Base-by-base conservation (phyloP, 2,329 filamentous ascomycete genomes). In the Sarocladiaceae sp. region DNA sequence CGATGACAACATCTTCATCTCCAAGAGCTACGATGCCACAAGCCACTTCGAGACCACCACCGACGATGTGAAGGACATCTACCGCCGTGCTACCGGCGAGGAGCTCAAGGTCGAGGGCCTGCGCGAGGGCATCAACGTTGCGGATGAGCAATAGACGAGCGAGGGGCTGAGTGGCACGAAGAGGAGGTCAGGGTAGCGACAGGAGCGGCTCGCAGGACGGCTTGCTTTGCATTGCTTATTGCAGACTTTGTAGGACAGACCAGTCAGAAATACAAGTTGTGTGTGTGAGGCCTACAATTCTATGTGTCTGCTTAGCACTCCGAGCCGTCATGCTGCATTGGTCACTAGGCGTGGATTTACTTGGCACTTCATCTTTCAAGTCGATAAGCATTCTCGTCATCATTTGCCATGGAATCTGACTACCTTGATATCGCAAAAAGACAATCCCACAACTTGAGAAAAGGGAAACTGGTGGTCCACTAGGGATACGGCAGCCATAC, bases 1-100 rank as follows among this genome's bases (percentile, higher is more conserved):
- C 55, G 85, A 82, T 55, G 90, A 96, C 73, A 90, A 90, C 67
- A 84, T 98, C 65, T 98, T 89, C 73, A 89, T 98, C 63, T 95
- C 89, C 59, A 96, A 94, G 82, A 95, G 88, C 73, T 98, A 98
- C 69, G 94, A 98, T 60, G 88, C 94, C 44, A 94, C 87, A 52
- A 95, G 87, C 65, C 93, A 98, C 75, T 98, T 98, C 60, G 93
- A 98, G 79, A 96, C 88, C 27, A 77, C 72, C 37, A 78, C 76
- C 70, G 93, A 96, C 64, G 91, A 98, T 66, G 90, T 98, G 61
- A 85, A 83, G 70, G 88, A 97, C 63, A 88, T 98, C 57, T 98
- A 95, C 73, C 76, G 72, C 55, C 82, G 93, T 57, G 85, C 83
- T 54, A 80, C 84, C 49, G 88, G 89, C 45, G 81, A 94, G 64